A percentile compares a stretch with the other conserved stretches of the same genome.
These are phyloP conservation scores for Withania somnifera DNA, from an alignment of 305 asterid species.

Conservation along the genomic window DNA sequence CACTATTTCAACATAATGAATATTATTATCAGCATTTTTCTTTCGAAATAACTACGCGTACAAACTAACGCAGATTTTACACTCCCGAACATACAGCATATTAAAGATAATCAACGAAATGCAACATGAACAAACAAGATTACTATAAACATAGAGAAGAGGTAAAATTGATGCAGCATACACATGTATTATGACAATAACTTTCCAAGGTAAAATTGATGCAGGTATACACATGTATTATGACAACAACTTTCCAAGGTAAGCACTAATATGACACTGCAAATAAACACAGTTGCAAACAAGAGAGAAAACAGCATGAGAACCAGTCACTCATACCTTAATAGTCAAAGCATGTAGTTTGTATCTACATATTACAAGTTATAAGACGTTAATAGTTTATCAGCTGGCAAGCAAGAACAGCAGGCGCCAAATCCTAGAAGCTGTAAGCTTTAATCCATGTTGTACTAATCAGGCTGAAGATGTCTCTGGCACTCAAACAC, in stretches of 20 bases:
- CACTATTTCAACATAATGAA: too few relatives aligned
- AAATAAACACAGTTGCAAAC: not conserved
- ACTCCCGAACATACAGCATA: not conserved
- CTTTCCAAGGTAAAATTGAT: not conserved
- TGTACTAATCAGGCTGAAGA: not conserved
- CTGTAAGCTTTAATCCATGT: not conserved
- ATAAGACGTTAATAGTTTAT: not conserved
- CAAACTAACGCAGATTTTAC: not conserved
- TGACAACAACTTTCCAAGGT: not conserved
- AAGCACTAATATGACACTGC: not conserved
- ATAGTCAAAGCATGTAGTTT: not conserved
- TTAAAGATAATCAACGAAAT: not conserved
- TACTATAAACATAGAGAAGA: not conserved
- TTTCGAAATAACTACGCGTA: not conserved
- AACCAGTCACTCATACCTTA: not conserved
- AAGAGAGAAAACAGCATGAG: not conserved
- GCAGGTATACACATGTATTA: not conserved
- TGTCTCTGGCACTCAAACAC: not conserved
- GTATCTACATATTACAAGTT: not conserved
- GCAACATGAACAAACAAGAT: not conserved
- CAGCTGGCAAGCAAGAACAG: not conserved
- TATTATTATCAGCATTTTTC: not conserved
- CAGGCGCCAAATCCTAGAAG: not conserved
- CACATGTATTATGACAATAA: not conserved
- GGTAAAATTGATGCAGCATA: not conserved